Evolutionary conservation across 164 flowering plant species (phyloP).

Genomic region (Vitis rotundifolia): DNA sequence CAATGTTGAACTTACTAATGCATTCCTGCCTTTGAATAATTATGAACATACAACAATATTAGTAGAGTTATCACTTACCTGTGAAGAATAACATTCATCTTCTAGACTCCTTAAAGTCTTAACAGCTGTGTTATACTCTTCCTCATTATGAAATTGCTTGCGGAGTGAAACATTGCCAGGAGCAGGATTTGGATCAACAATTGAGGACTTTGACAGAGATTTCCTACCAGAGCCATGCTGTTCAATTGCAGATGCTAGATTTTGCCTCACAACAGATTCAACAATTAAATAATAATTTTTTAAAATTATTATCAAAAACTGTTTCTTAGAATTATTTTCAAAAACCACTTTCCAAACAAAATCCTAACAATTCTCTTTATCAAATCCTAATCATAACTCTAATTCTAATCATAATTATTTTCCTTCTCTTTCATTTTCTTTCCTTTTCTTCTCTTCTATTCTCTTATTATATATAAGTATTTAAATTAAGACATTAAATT

Average conservation of each 20-base stretch:
- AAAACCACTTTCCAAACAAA: no score
- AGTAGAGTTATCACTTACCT: constrained; percentile 36
- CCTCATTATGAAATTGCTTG: constrained; percentile 67
- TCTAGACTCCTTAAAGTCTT: constrained; percentile 45
- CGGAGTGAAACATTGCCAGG: constrained; percentile 71
- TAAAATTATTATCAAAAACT: no score
- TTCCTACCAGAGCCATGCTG: constrained; percentile 88
- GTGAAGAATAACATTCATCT: constrained; percentile 45
- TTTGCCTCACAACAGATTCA: constrained; percentile 58
- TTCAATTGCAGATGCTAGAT: constrained; percentile 71
- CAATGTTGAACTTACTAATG: not conserved
- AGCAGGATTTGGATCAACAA: constrained; percentile 43
- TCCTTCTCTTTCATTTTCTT: no score
- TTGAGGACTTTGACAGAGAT: constrained; percentile 71
- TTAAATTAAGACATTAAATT: no score
- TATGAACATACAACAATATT: not conserved
- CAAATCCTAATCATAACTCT: no score
- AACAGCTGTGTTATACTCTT: constrained; percentile 34
- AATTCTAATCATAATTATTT: no score
- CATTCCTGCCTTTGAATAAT: not conserved
- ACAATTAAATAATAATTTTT: not conserved
- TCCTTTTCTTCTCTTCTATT: no score
- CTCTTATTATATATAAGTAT: no score
- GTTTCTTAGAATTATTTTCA: no score
- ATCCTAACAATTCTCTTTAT: no score